Percentiles rank a stretch among this genome's conserved stretches.
Conservation (phyloP, 352 stramenopile species). For the Phytophthora lateralis region DNA sequence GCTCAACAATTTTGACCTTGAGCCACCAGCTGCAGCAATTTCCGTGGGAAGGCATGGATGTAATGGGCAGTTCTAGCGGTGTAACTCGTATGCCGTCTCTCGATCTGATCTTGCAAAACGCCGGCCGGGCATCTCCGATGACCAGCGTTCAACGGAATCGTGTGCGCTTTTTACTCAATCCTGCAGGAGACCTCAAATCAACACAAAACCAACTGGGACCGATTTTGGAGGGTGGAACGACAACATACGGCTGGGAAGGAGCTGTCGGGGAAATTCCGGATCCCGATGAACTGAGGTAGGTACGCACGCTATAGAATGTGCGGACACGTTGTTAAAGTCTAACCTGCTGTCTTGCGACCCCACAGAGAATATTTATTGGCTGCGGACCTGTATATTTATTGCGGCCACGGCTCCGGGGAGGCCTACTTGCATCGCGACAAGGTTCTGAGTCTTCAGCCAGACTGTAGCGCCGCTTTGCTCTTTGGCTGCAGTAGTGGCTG, state of each 20-base stretch:
- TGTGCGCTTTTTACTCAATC: conserved; percentile 77
- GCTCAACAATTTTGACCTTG: conserved; percentile 68
- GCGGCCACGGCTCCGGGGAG: conserved; percentile 96
- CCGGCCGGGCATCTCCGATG: background rate
- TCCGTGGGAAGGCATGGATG: conserved; percentile 81
- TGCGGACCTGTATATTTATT: conserved; percentile 96
- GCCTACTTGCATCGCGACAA: conserved; percentile 88
- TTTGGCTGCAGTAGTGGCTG: conserved; percentile 98
- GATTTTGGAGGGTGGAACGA: conserved; percentile 43
- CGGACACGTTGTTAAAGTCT: background rate
- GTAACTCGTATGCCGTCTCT: conserved; percentile 83
- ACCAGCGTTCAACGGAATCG: conserved; percentile 30
- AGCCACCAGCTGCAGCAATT: conserved; percentile 72
- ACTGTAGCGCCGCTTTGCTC: conserved; percentile 90
- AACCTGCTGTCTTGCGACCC: background rate
- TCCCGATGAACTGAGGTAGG: conserved; percentile 63
- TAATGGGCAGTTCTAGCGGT: conserved; percentile 41
- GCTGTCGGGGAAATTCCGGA: conserved; percentile 54
- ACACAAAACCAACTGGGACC: conserved; percentile 68
- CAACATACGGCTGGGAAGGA: conserved; percentile 56
- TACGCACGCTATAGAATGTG: conserved; percentile 20
- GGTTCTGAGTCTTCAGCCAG: conserved; percentile 54
- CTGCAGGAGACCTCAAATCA: conserved; percentile 67
- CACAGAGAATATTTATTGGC: conserved; percentile 52
- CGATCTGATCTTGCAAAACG: conserved; percentile 58